Conservation (phyloP, 257 asterid species). For the Ehretia macrophylla region DNA sequence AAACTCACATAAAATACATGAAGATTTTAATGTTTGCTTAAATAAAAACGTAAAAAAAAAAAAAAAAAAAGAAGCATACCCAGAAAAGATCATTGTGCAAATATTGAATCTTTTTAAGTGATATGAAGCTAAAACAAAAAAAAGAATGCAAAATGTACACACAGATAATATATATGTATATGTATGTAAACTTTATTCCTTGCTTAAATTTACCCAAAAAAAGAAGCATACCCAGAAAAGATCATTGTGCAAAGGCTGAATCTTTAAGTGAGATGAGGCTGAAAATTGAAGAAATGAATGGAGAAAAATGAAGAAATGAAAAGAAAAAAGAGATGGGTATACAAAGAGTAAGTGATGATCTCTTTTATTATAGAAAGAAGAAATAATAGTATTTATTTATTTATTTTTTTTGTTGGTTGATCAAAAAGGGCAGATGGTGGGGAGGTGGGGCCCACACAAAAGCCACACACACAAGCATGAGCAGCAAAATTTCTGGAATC, state of each 20-base stretch:
- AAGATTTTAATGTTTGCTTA: too few relatives aligned
- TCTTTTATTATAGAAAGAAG: not conserved
- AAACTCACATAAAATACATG: not conserved
- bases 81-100: not conserved
- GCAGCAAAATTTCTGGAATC: slow-evolving; percentile 22
- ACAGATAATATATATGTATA: too few relatives aligned
- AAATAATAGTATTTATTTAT: too few relatives aligned
- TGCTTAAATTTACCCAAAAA: too few relatives aligned
- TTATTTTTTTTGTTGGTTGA: not conserved
- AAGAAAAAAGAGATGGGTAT: not conserved
- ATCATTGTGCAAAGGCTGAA: not conserved
- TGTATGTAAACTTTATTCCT: too few relatives aligned
- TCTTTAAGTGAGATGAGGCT: slow-evolving; percentile 2
- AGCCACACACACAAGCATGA: slow-evolving; percentile 6
- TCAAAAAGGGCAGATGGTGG: not conserved
- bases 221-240: slow-evolving; percentile 4
- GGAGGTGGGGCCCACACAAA: not conserved
- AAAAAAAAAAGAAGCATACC: not conserved
- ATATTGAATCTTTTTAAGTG: too few relatives aligned
- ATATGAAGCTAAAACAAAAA: not conserved
- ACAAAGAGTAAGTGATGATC: slow-evolving; percentile 22
- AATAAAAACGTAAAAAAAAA: not conserved
- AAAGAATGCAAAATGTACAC: not conserved
- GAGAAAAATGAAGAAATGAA: not conserved
- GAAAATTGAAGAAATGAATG: not conserved